Evolutionary conservation across 768 basidiomycete species (phyloP), one percentile per base, ranked within the genome.

Genomic region (Sutorius australiensis): DNA sequence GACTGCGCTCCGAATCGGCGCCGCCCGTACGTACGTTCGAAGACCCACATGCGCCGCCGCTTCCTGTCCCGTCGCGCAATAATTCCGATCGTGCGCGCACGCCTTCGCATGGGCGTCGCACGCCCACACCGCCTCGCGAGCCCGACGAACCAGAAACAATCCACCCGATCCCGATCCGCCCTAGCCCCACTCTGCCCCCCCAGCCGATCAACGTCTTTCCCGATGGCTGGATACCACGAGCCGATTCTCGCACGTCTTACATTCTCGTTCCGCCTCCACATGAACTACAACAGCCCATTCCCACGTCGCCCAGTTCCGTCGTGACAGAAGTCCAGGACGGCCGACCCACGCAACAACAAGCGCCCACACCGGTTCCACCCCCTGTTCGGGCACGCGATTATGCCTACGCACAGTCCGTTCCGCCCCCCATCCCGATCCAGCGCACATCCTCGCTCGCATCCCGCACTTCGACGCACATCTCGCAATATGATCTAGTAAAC

Each of bases 401-500:
- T 43, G 65, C 62, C n/a, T 69, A 71, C 58, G 59, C 60, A 19
- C 9, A 53, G 16, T 30, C 59, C 28, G 45, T 32, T 40, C 57
- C 54, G 6, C 45, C 57, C 9, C 49, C 54, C 9, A 19, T 59
- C 17, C 59, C 51, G 19, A 56, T 31, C 8, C 44, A 46, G 19
- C 67, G 49, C 42, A 48, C 63, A 3, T 46, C 66, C 5, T 72
- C 68, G 13, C 27, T 57, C 1, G 36, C 54, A 21, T 69, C 70
- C 2, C 68, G 57, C 3, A 56, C 66, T 11, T 70, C 68, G 8
- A 68, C 66, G 3, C 64, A 64, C 30, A 50, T 70, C 10, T 70
- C 68, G 6, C 70, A 70, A 41, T 68, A 64, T 31, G 70, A 70
- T 38, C 36, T 70, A 1, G 61, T 70, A 4, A 66, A 56, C 32